Evolutionary conservation across 1,284 basidiomycete species (phyloP).

Genomic region (Bondarzewia mesenterica): DNA sequence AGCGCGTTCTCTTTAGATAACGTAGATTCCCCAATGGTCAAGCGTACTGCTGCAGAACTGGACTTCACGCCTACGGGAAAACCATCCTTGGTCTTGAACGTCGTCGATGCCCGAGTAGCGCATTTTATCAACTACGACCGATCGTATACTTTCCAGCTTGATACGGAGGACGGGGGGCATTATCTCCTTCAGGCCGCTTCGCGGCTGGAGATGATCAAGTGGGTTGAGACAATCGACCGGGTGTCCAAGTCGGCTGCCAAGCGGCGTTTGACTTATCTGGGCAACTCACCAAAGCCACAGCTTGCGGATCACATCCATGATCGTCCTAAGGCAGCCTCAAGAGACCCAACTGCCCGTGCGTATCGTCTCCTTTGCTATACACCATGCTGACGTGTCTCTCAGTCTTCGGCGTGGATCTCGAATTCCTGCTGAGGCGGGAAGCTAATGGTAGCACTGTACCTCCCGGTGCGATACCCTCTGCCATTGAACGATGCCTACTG

Average conservation of each 20-base stretch:
- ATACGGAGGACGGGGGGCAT: slow-evolving; percentile 79
- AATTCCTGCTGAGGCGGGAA: slow-evolving; percentile 62
- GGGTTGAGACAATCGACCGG: slow-evolving; percentile 65
- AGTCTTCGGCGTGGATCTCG: slow-evolving; percentile 76
- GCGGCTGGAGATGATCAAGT: slow-evolving; percentile 60
- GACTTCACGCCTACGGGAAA: slow-evolving; percentile 65
- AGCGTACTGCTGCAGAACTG: slow-evolving; percentile 60
- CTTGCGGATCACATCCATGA: slow-evolving; percentile 62
- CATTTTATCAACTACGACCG: slow-evolving; percentile 71
- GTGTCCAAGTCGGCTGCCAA: slow-evolving; percentile 67
- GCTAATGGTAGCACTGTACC: slow-evolving; percentile 36
- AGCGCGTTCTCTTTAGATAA: slow-evolving; percentile 68
- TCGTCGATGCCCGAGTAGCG: slow-evolving; percentile 61
- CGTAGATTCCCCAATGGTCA: slow-evolving; percentile 30
- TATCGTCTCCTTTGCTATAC: neutral
- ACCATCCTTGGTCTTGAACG: slow-evolving; percentile 62
- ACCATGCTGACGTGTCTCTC: neutral
- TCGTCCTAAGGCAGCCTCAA: slow-evolving; percentile 30
- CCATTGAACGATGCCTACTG: slow-evolving; percentile 55
- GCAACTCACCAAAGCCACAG: slow-evolving; percentile 60
- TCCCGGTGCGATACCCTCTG: slow-evolving; percentile 51
- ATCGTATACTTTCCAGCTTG: slow-evolving; percentile 72
- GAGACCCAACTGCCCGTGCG: slow-evolving; percentile 60
- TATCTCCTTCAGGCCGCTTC: slow-evolving; percentile 69
- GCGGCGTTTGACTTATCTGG: slow-evolving; percentile 74